A percentile compares a stretch with the other conserved stretches of the same genome.
Evolutionary conservation across 225 moss, liverwort and hornwort genomes (phyloP).

Genomic region (Bryoerythrophyllum caledonicum): DNA sequence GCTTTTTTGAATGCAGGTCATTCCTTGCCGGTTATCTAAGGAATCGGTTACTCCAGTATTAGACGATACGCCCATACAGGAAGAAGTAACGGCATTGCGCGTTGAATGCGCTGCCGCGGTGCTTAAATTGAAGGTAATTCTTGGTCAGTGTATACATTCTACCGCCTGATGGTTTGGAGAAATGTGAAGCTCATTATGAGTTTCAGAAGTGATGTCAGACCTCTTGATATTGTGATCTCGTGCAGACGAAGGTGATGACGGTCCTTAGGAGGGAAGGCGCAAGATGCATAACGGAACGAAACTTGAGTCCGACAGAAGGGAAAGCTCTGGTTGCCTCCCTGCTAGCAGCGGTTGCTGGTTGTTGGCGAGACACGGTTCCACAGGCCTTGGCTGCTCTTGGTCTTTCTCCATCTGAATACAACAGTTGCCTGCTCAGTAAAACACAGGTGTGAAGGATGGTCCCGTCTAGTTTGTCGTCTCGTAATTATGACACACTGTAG

Average conservation of each 20-base stretch:
- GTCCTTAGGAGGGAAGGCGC: slow-evolving; percentile 33
- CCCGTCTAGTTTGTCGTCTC: background rate
- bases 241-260: slow-evolving; percentile 36
- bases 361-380: slow-evolving; percentile 32
- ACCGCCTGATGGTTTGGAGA: background rate
- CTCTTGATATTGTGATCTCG: slow-evolving; percentile 1
- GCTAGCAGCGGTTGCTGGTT: slow-evolving; percentile 27
- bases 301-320: slow-evolving; percentile 21
- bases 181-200: background rate
- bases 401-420: slow-evolving; percentile 39
- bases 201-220: background rate
- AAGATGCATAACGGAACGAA: slow-evolving; percentile 33
- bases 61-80: slow-evolving; percentile 7
- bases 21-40: slow-evolving; percentile 31
- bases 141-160: slow-evolving; percentile 7
- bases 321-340: slow-evolving; percentile 27
- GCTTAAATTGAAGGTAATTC: slow-evolving; percentile 33
- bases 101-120: slow-evolving; percentile 36
- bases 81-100: slow-evolving; percentile 32
- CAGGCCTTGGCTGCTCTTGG: slow-evolving; percentile 38
- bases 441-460: slow-evolving; percentile 30
- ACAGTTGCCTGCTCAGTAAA: slow-evolving; percentile 25
- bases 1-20: slow-evolving; percentile 25
- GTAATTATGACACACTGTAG: background rate
- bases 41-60: slow-evolving; percentile 24